Conservation (phyloP, 2,329 filamentous ascomycete genomes). For the Drechslerella stenobrocha region DNA sequence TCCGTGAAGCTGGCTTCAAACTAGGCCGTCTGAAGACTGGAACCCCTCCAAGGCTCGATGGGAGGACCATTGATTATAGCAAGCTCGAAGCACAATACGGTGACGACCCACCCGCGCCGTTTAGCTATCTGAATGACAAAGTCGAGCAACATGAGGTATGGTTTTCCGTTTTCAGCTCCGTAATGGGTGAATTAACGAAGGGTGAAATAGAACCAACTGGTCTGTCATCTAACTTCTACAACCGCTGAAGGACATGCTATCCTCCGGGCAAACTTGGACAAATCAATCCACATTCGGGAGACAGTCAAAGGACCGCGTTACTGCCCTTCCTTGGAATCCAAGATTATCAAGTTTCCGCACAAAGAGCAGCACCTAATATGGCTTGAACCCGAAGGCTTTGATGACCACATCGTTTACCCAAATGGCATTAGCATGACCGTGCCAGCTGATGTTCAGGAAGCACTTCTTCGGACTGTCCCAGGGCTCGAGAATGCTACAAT, state of each 20-base stretch:
- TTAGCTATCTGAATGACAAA: constrained; percentile 81
- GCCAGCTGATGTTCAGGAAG: constrained; percentile 80
- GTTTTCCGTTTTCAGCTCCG: background rate
- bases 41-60: constrained; percentile 84
- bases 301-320: constrained; percentile 92
- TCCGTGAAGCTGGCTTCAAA: constrained; percentile 83
- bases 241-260: constrained; percentile 81
- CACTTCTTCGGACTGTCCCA: constrained; percentile 80
- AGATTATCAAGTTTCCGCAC: constrained; percentile 82
- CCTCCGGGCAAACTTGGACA: constrained; percentile 85
- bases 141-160: constrained; percentile 71
- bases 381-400: constrained; percentile 94
- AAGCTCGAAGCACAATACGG: constrained; percentile 73
- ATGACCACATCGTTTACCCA: constrained; percentile 86
- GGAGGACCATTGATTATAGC: constrained; percentile 77
- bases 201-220: constrained; percentile 65
- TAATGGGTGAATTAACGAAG: background rate
- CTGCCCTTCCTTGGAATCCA: constrained; percentile 92
- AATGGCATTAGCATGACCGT: constrained; percentile 98
- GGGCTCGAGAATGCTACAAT: constrained; percentile 87
- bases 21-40: constrained; percentile 92
- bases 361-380: constrained; percentile 85
- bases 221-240: constrained; percentile 85
- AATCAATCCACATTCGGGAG: constrained; percentile 94
- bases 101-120: constrained; percentile 82